Base-by-base conservation (phyloP, 1,284 basidiomycete species). In the Irpex sp. region DNA sequence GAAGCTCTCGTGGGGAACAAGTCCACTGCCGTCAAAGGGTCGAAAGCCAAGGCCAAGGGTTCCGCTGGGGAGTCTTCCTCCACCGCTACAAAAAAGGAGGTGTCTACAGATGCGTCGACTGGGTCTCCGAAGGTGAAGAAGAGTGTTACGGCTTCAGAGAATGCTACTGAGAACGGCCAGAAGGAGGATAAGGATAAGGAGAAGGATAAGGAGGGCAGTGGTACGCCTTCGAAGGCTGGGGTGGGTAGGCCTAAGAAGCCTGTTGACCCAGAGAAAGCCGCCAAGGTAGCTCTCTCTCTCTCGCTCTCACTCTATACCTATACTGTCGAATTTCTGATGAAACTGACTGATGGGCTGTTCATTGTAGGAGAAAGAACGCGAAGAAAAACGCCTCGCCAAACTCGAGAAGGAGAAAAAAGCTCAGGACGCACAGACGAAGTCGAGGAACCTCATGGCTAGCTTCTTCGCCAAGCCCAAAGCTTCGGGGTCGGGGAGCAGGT, bases 361-460 rank as follows among this genome's bases (percentile, higher is more conserved):
- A n/a, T n/a, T 26, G 55, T 49, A 92, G 88, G 85, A 88, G 64
- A 89, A 86, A 70, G 86, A 88, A 59, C 83, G 80, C 63, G 77
- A 80, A 47, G 88, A 88, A 68, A 89, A 83, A 75, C 89, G 84
- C 68, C 79, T 77, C 0, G 87, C 85, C 1, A 90, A 83, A 69
- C 78, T 74, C 0, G 86, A 88, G 68, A 85, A 82, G 70, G 87
- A 92, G 68, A 86, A 84, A 76, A 92, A 86, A 72, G 83, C 83
- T 63, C 83, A 85, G 60, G 87, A 89, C 65, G 82, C 85, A 0
- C 84, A 88, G 60, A 81, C 84, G 56, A 91, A 84, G 72, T 89
- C 90, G 1, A 84, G 87, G n/a, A 87, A 85, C 1, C 76, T 91
- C 5, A 86, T 93, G 85, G 82, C 84, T 1, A 89, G 76, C 68